Base-by-base conservation (phyloP, 345 rosid species). In the Populus ilicifolia region DNA sequence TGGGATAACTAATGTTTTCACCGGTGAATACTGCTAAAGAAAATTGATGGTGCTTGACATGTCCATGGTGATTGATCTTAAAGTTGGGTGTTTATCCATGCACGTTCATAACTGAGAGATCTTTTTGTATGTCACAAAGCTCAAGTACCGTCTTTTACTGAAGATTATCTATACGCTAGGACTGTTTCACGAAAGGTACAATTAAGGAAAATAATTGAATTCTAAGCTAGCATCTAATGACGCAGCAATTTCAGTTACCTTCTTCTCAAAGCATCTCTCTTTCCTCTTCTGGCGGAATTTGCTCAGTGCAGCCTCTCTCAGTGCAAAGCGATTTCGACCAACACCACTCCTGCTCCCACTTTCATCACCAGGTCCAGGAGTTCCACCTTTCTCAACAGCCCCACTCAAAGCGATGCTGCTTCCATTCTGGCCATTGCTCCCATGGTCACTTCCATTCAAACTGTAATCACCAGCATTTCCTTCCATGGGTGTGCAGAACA, bases 261-360 rank as follows among this genome's bases (percentile, higher is more conserved):
- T 88, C 81, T 87, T 88, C 77, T 85, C 86, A 44, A 86, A 88
- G 85, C 91, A 90, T 77, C 91, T 75, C 69, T 90, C 84, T 75
- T 88, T 90, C 75, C 91, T 86, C 83, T 90, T 88, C 83, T 80
- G 87, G 54, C 90, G 89, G 79, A 88, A 90, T 77, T 90, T 88
- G 76, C 78, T 75, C 73, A 88, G 70, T 39, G 90, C 91, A 70
- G 89, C 91, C 78, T 87, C 91, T 86, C 90, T 87, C 44, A 67
- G 88, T 33, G 86, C 59, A 67, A 68, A 43, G 74, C 72, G 78
- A 43, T 75, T 80, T 67, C 64, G 80, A 74, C 80, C 77, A 30
- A 68, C 71, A 48, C 83, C 79, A 61, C 44, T 78, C 33, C 44
- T 41, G 70, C 78, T 67, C 63, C 87, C 85, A 38, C 75, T 73